Evolutionary conservation across 2,329 filamentous ascomycete genomes (phyloP).

Genomic region (Paramyrothecium roridum): DNA sequence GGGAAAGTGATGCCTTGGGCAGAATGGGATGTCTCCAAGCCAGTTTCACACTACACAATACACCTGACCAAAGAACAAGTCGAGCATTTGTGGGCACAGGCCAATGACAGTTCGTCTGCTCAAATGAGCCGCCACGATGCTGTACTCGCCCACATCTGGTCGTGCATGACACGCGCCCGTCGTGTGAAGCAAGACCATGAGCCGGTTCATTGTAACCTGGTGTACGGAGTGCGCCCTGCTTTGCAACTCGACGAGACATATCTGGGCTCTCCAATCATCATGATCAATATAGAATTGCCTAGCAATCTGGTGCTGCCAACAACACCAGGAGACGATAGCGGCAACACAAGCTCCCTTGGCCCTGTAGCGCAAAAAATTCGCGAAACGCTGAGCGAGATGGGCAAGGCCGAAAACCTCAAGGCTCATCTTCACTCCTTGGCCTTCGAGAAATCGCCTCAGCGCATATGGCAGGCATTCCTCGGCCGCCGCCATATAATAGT

Average conservation of each 20-base stretch:
- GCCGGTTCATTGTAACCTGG: constrained; percentile 15
- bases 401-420: constrained; percentile 3
- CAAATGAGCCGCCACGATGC: constrained; percentile 18
- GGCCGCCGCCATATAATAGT: constrained; percentile 17
- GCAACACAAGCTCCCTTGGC: background rate
- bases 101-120: background rate
- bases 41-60: constrained; percentile 17
- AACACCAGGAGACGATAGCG: background rate
- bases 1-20: constrained; percentile 17
- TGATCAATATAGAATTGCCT: constrained; percentile 17
- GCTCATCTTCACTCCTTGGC: constrained; percentile 14
- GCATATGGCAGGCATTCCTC: constrained; percentile 22
- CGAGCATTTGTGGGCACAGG: constrained; percentile 3
- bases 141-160: constrained; percentile 20
- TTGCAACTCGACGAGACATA: constrained; percentile 10
- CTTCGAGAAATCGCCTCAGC: constrained; percentile 18
- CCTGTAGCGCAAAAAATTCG: constrained; percentile 8
- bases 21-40: constrained; percentile 14
- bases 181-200: constrained; percentile 1
- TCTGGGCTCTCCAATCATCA: constrained; percentile 16
- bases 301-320: background rate
- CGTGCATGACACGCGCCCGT: constrained; percentile 18
- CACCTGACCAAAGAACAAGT: constrained; percentile 14
- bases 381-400: constrained; percentile 8
- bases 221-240: constrained; percentile 11